These are phyloP conservation scores for Porphyrellus cyaneotinctus DNA, from an alignment of 768 basidiomycete species.

Conservation along the genomic window DNA sequence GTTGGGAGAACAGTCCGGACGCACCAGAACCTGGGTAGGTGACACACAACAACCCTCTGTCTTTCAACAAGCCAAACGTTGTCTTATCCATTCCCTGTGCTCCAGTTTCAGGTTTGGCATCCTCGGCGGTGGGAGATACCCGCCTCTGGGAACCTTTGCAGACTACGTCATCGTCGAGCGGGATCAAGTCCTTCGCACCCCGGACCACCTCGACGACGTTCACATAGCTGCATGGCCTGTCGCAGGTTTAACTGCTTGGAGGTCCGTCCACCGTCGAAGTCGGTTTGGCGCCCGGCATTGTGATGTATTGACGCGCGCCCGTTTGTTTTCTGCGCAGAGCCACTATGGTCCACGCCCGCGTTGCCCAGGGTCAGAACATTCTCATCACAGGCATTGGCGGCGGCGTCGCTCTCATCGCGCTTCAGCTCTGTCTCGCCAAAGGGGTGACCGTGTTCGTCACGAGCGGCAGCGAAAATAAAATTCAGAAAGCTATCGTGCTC, in stretches of 20 bases:
- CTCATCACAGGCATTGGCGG: constrained; percentile 83
- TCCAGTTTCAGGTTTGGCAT: constrained; percentile 51
- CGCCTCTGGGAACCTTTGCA: constrained; percentile 65
- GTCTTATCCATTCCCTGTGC: background rate
- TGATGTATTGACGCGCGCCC: background rate
- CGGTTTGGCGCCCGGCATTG: background rate
- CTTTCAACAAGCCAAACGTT: background rate
- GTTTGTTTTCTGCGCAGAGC: constrained; percentile 43
- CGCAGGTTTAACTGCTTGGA: constrained; percentile 79
- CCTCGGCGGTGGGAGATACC: constrained; percentile 55
- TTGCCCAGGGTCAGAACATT: constrained; percentile 62
- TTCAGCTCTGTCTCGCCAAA: constrained; percentile 71
- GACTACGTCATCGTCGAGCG: constrained; percentile 74
- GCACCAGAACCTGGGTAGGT: constrained; percentile 63
- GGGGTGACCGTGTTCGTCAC: constrained; percentile 84
- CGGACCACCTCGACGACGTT: constrained; percentile 61
- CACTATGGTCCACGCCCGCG: constrained; percentile 57
- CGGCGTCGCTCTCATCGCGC: constrained; percentile 72
- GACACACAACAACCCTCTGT: background rate
- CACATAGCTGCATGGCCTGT: constrained; percentile 76
- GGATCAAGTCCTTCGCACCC: constrained; percentile 60
- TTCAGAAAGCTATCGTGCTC: constrained; percentile 56
- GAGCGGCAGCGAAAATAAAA: constrained; percentile 65
- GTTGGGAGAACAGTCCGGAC: constrained; percentile 65
- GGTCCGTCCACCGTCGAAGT: constrained; percentile 40